These are phyloP conservation scores for Musa balbisiana DNA, from an alignment of 202 grass and related monocot genomes.

Conservation along the genomic window DNA sequence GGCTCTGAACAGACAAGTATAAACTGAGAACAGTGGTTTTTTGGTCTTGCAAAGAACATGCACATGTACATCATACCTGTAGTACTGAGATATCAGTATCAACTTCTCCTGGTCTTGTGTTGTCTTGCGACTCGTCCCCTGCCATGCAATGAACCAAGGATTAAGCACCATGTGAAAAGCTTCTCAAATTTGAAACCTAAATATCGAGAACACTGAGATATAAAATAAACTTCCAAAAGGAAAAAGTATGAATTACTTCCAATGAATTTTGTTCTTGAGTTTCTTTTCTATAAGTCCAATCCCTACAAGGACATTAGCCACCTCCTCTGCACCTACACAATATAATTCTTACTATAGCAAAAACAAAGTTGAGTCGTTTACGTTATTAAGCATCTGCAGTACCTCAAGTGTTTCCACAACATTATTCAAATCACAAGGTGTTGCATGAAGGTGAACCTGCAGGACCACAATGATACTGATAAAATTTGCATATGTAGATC, in stretches of 20 bases:
- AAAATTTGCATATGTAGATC: background rate
- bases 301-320: constrained; percentile 95
- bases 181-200: constrained; percentile 22
- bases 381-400: background rate
- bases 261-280: constrained; percentile 66
- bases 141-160: constrained; percentile 15
- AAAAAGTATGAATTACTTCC: constrained; percentile 57
- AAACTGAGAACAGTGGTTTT: background rate
- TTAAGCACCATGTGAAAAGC: constrained; percentile 13
- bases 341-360: constrained; percentile 6
- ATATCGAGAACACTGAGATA: constrained; percentile 25
- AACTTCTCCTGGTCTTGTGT: constrained; percentile 45
- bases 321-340: constrained; percentile 69
- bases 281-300: constrained; percentile 93
- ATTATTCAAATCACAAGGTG: constrained; percentile 54
- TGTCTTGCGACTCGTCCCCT: constrained; percentile 37
- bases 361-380: background rate
- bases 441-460: constrained; percentile 12
- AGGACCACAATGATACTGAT: background rate
- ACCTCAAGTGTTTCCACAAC: constrained; percentile 62
- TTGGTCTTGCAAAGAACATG: background rate
- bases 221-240: constrained; percentile 3
- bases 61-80: constrained; percentile 39
- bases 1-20: background rate
- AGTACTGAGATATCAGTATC: constrained; percentile 41